Percentiles rank a stretch among this genome's conserved stretches.
Conservation (phyloP, 2,329 filamentous ascomycete species). For the Xylariaceae sp. region DNA sequence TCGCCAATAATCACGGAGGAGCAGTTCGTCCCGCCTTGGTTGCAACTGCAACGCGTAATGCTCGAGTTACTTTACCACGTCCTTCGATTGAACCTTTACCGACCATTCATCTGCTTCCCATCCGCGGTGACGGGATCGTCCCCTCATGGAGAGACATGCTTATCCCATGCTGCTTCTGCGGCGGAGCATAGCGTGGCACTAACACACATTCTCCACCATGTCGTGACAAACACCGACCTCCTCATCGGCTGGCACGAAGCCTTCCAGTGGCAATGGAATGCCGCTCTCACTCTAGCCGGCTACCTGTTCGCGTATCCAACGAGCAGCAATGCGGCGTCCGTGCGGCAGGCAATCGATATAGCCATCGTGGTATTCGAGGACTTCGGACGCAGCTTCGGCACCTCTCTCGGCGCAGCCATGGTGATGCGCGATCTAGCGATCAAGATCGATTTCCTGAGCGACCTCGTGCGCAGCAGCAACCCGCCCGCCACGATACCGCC, state of each 20-base stretch:
- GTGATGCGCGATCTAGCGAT: slow-evolving; percentile 25
- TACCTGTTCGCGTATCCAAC: slow-evolving; percentile 25
- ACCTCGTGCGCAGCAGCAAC: slow-evolving; percentile 15
- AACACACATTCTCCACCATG: slow-evolving; percentile 39
- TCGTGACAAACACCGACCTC: slow-evolving; percentile 32
- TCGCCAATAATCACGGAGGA: slow-evolving; percentile 36
- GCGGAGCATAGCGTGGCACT: slow-evolving; percentile 36
- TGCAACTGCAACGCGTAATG: slow-evolving; percentile 41
- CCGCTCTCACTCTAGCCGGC: slow-evolving; percentile 26
- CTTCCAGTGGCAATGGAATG: slow-evolving; percentile 44
- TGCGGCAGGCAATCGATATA: slow-evolving; percentile 22
- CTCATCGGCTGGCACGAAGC: slow-evolving; percentile 38
- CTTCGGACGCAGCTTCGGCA: slow-evolving; percentile 24
- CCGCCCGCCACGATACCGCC: not conserved
- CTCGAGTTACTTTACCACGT: slow-evolving; percentile 41
- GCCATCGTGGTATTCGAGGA: slow-evolving; percentile 24
- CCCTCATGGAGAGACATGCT: slow-evolving; percentile 12
- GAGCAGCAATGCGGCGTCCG: slow-evolving; percentile 12
- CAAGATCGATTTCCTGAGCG: slow-evolving; percentile 25
- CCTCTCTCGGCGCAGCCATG: slow-evolving; percentile 20
- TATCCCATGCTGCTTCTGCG: slow-evolving; percentile 26
- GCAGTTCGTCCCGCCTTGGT: slow-evolving; percentile 37
- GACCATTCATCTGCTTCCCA: slow-evolving; percentile 39
- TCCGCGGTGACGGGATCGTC: slow-evolving; percentile 10
- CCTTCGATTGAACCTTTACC: slow-evolving; percentile 36